Conservation (phyloP, 1,284 basidiomycete genomes). For the Tilletia horrida region DNA sequence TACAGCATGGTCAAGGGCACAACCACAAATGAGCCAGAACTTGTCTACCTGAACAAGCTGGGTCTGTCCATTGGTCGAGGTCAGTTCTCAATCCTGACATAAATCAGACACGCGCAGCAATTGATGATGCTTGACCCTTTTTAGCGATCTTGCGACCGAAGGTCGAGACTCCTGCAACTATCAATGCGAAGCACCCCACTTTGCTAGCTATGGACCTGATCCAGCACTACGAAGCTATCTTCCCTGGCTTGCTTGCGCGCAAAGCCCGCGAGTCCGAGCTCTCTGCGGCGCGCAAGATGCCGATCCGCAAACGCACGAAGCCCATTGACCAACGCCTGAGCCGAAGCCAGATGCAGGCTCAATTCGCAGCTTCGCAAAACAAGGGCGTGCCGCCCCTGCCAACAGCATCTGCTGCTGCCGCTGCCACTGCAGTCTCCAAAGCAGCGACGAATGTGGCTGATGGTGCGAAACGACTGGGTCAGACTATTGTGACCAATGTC, state of each 20-base stretch:
- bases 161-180: slow-evolving; percentile 77
- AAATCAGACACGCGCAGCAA: no score
- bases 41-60: slow-evolving; percentile 78
- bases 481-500: slow-evolving; percentile 9
- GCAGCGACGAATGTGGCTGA: slow-evolving; percentile 60
- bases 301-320: slow-evolving; percentile 77
- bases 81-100: slow-evolving; percentile 60
- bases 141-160: slow-evolving; percentile 77
- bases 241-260: slow-evolving; percentile 74
- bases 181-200: slow-evolving; percentile 67
- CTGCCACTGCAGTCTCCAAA: slow-evolving; percentile 54
- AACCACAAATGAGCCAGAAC: slow-evolving; percentile 63
- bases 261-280: slow-evolving; percentile 77
- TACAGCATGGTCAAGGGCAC: slow-evolving; percentile 65
- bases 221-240: slow-evolving; percentile 69
- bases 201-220: slow-evolving; percentile 75
- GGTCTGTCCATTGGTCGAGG: slow-evolving; percentile 79
- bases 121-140: no score
- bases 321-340: slow-evolving; percentile 70
- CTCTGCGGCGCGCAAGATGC: slow-evolving; percentile 62
- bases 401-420: slow-evolving; percentile 14
- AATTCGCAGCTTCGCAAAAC: slow-evolving; percentile 31
- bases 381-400: slow-evolving; percentile 29
- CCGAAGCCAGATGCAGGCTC: slow-evolving; percentile 36
- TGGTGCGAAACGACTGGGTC: background rate